Evolutionary conservation across 2,329 filamentous ascomycete species (phyloP), one percentile per base, ranked within the genome.

Genomic region (Plectosphaerella plurivora): DNA sequence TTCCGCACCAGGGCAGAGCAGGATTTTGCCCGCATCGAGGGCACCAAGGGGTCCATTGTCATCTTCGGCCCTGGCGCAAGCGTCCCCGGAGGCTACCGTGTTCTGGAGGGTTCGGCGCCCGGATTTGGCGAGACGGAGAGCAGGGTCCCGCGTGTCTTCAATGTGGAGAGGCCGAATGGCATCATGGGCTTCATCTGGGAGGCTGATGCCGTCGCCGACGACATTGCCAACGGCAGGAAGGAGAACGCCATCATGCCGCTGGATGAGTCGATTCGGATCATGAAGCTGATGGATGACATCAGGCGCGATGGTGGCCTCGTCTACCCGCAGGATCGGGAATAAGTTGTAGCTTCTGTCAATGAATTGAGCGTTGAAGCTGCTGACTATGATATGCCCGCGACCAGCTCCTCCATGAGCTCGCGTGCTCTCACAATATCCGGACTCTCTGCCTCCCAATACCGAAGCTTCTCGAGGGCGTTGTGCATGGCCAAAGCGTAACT

Each of bases 221-320:
- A 74, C 55, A 64, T 76, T 45, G 63, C 64, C 2, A 65, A 65
- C 6, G 69, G 68, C 0, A 65, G 60, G 42, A 65, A 59, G 10
- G 63, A 77, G 57, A 75, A 66, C 51, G 61, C 59, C 1, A 63
- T 69, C 2, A 73, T 78, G 69, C 73, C 75, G 0, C 74, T 70
- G 69, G 61, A 63, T 1, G 74, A 78, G 62, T 77, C 75, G 0
- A 48, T 78, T 9, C 65, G 70, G 1, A 65, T 77, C 0, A 64
- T 79, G 66, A 68, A 70, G 50, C 65, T 77, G 15, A 66, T 78
- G 68, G 76, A 79, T 53, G 70, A 75, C 54, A 66, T 76, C 15
- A 62, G 75, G 45, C 58, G 55, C 10, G 65, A 69, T n/a, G 65
- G 64, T 0, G 66, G 64, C 0, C 57, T 62, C 0, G 59, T 39